Evolutionary conservation across 768 basidiomycete genomes (phyloP).

Genomic region (Mrakia gelida): DNA sequence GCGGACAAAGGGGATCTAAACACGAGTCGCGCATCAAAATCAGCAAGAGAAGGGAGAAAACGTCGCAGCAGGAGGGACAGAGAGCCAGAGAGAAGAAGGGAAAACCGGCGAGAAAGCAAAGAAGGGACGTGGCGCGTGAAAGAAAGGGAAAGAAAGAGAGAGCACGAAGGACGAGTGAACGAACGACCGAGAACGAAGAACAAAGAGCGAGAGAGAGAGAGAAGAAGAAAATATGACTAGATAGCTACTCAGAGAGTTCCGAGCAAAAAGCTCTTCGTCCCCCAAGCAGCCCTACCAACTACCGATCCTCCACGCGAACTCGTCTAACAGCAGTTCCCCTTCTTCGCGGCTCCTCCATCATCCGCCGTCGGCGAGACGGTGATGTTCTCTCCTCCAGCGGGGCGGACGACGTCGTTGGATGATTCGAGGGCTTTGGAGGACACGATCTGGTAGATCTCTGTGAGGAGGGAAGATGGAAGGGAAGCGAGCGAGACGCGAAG

Average conservation of each 20-base stretch:
- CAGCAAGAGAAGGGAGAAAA: too few relatives aligned
- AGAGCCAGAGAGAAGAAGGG: too few relatives aligned
- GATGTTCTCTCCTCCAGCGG: conserved; percentile 76
- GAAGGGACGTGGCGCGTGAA: too few relatives aligned
- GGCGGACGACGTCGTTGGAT: conserved; percentile 68
- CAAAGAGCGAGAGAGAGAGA: not conserved
- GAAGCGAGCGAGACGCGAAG: not conserved
- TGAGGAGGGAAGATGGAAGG: not conserved
- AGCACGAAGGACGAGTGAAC: too few relatives aligned
- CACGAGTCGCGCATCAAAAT: too few relatives aligned
- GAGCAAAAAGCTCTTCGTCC: not conserved
- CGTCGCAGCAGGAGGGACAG: too few relatives aligned
- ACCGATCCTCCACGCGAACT: not conserved
- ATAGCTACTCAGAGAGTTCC: not conserved
- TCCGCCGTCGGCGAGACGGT: conserved; percentile 66
- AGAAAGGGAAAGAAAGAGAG: too few relatives aligned
- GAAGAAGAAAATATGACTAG: not conserved
- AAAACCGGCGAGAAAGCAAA: too few relatives aligned
- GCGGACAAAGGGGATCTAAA: too few relatives aligned
- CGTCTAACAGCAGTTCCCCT: conserved; percentile 47
- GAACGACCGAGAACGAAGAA: too few relatives aligned
- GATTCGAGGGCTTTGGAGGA: conserved; percentile 93
- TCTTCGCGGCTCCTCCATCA: conserved; percentile 45
- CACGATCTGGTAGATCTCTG: conserved; percentile 96
- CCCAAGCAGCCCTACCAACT: not conserved